Percentiles rank a stretch among this genome's conserved stretches.
Conservation (phyloP, 2,329 filamentous ascomycete genomes). For the Arthroderma sp. region DNA sequence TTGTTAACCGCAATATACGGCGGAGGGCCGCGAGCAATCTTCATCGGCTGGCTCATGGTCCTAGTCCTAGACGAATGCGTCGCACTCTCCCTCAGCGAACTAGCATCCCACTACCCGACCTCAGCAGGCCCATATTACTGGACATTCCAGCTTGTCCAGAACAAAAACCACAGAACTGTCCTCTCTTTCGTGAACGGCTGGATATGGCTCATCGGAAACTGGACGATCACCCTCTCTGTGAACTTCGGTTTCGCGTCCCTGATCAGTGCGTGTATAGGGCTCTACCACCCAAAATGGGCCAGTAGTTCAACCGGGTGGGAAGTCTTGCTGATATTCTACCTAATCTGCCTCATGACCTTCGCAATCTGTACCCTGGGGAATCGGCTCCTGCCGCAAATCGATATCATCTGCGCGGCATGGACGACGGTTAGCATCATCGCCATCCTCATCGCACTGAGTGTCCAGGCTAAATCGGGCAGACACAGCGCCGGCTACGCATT, state of each 20-base stretch:
- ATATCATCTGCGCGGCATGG: constrained; percentile 38
- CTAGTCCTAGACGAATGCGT: constrained; percentile 41
- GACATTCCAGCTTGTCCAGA: constrained; percentile 37
- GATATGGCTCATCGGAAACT: constrained; percentile 41
- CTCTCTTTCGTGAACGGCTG: constrained; percentile 42
- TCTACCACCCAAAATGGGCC: constrained; percentile 5
- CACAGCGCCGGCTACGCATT: constrained; percentile 35
- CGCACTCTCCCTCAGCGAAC: constrained; percentile 38
- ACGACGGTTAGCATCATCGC: constrained; percentile 44
- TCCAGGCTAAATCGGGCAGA: constrained; percentile 41
- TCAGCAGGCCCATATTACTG: constrained; percentile 43
- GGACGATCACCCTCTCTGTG: constrained; percentile 41
- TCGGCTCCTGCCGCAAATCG: constrained; percentile 50
- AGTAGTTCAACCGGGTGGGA: constrained; percentile 38
- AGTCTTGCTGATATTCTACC: constrained; percentile 58
- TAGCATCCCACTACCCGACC: constrained; percentile 40
- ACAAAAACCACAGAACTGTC: constrained; percentile 28
- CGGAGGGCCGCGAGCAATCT: constrained; percentile 42
- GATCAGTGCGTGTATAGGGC: constrained; percentile 38
- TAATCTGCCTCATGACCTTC: constrained; percentile 51
- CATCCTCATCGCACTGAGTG: constrained; percentile 43
- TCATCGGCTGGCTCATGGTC: constrained; percentile 44
- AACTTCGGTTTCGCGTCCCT: constrained; percentile 30
- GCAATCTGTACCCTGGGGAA: constrained; percentile 55
- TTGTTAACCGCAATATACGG: constrained; percentile 32